Base-by-base conservation (phyloP, 352 stramenopile genomes). In the Pythium aphanidermatum region DNA sequence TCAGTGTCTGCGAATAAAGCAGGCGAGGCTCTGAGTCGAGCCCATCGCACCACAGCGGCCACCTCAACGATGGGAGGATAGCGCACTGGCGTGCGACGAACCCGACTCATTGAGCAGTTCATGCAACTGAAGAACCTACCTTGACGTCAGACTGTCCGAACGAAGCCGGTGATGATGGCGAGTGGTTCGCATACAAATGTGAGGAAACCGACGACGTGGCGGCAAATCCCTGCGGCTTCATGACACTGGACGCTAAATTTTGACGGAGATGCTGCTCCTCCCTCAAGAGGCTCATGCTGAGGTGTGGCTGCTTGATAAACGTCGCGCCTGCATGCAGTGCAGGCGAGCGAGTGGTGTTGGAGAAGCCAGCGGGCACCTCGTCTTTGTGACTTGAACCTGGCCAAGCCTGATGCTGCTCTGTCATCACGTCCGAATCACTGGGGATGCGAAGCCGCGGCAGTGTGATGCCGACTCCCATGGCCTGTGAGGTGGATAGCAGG, bases 391-490 rank as follows among this genome's bases (percentile, higher is more conserved):
- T 31, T 9, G 37, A 31, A n/a, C 16, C 4, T 25, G 33, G 33
- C 33, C 33, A 39, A 21, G 33, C 33, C 23, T n/a, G 32, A 37
- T 37, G 32, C 12, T n/a, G 8, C n/a, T n/a, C n/a, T n/a, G n/a
- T n/a, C n/a, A 33, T 26, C 34, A 28, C n/a, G 21, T 33, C 29
- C n/a, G 42, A 14, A 20, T 53, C 43, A 35, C 24, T 48, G 13
- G 53, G 27, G 53, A 61, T 42, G 21, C 46, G 53, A 29, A 61
- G 53, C 12, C 46, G 45, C 16, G 53, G 53, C 31, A 61, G 45
- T 17, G 46, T 53, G 51, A 60, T 60, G 21, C 50, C 38, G 2
- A 43, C 3, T 11, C 5, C 21, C 10, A 19, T 4, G 26, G 24
- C 21, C 30, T 14, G 31, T 14, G 33, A 27, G 2, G 36, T 20